A percentile compares a stretch with the other conserved stretches of the same genome.
Conservation (phyloP, 805 yeast species). For the Suhomyces pyralidae region DNA sequence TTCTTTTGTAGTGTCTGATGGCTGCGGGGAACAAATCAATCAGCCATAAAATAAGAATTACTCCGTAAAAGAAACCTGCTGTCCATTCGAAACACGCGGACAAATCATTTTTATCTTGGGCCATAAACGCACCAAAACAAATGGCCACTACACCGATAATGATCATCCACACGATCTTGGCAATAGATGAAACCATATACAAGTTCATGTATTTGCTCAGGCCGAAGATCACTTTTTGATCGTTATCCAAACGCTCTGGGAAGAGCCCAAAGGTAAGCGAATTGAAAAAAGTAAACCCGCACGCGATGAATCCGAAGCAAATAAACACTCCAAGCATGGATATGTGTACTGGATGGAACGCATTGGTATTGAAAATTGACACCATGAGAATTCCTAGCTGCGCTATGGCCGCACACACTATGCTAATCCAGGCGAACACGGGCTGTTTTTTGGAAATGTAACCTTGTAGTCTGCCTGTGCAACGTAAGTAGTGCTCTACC, state of each 20-base stretch:
- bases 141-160: slow-evolving; percentile 67
- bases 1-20: slow-evolving; percentile 9
- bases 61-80: slow-evolving; percentile 80
- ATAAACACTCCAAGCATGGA: slow-evolving; percentile 75
- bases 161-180: slow-evolving; percentile 64
- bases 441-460: slow-evolving; percentile 45
- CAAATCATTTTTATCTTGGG: slow-evolving; percentile 35
- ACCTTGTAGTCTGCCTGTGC: slow-evolving; percentile 52
- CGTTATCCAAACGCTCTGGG: slow-evolving; percentile 34
- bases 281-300: slow-evolving; percentile 35
- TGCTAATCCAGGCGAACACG: slow-evolving; percentile 39
- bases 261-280: slow-evolving; percentile 38
- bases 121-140: slow-evolving; percentile 53
- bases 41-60: slow-evolving; percentile 59
- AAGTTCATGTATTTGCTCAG: slow-evolving; percentile 33
- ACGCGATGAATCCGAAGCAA: slow-evolving; percentile 55
- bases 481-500: slow-evolving; percentile 62
- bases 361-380: slow-evolving; percentile 65
- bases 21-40: slow-evolving; percentile 63
- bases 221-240: slow-evolving; percentile 41
- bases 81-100: slow-evolving; percentile 82
- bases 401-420: slow-evolving; percentile 52
- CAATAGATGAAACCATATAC: slow-evolving; percentile 46
- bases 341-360: slow-evolving; percentile 56
- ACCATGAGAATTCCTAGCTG: slow-evolving; percentile 73